These are phyloP conservation scores for Conticribra weissflogii DNA, from an alignment of 108 stramenopile genomes.

Conservation along the genomic window DNA sequence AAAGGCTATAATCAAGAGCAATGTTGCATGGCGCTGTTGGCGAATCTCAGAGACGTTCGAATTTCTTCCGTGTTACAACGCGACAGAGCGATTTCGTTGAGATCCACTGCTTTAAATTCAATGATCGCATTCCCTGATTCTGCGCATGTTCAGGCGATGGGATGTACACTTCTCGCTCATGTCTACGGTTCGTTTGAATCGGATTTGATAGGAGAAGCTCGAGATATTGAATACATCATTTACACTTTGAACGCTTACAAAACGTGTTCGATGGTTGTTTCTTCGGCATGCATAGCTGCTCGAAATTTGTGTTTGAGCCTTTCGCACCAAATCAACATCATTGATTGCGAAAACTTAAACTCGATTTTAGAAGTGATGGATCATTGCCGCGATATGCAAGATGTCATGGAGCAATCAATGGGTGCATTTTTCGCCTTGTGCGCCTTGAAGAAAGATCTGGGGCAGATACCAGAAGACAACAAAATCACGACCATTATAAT, in stretches of 20 bases:
- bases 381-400: not conserved
- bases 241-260: conserved; percentile 13
- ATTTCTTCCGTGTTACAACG: not conserved
- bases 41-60: conserved; percentile 16
- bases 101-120: conserved; percentile 5
- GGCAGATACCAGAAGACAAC: conserved; percentile 7
- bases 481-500: conserved; percentile 11
- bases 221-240: conserved; percentile 12
- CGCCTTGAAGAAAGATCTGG: conserved; percentile 14
- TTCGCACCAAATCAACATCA: not conserved
- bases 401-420: conserved; percentile 18
- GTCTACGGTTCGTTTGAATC: conserved; percentile 9
- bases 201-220: not conserved
- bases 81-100: conserved; percentile 6
- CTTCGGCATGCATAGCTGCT: conserved; percentile 19
- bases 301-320: conserved; percentile 16
- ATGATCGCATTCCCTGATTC: conserved; percentile 25
- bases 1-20: conserved; percentile 12
- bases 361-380: not conserved
- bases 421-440: conserved; percentile 37
- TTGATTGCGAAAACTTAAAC: not conserved
- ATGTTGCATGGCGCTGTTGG: conserved; percentile 7
- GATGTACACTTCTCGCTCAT: conserved; percentile 31
- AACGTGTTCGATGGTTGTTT: conserved; percentile 1
- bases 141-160: conserved; percentile 20